Base-by-base conservation (phyloP, 495 filamentous ascomycete genomes). In the Evernia prunastri region DNA sequence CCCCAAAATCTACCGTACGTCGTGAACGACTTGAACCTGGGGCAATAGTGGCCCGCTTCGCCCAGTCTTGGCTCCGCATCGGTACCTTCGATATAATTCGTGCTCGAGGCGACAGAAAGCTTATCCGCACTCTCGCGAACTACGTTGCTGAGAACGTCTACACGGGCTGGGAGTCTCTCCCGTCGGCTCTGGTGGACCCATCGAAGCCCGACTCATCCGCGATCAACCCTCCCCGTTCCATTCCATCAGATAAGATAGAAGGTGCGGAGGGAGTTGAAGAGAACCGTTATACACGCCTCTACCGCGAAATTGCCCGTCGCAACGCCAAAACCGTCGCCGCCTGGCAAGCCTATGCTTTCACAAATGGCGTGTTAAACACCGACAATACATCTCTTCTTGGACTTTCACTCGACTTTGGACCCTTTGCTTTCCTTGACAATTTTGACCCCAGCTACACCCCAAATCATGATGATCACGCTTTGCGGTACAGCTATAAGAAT, bases 271-370 rank as follows among this genome's bases (percentile, higher is more conserved):
- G 81, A 1, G 70, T 81, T 4, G 84, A 87, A 66, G 88, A 96
- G 69, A 98, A 97, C 70, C 83, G 93, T 40, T 98, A 90, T 73
- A 81, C 87, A 6, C 81, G 91, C 15, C 80, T 97, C 12, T 98
- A 96, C 73, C 84, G 94, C 58, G 92, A 95, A 68, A 88, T 98
- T 58, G 85, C 85, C 20, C 86, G 89, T 1, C 83, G 89, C 54
- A 98, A 97, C 70, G 94, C 94, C 1, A 80, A 84, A 47, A 96
- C 89, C 0, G 92, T 97, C 2, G 94, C 94, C 15, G 84, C 86
- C 61, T 98, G 94, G 94, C 94, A 98, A 75, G 90, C 90, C 27
- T 97, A 96, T 75, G 94, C 89, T 17, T 98, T 98, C 76, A 97
- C 93, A 82, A 98, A 98, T 71, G 94, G 94, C 23, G 94, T 98